phyloP scores from a whole-genome alignment of 495 filamentous ascomycete species.

The Aspergillus egyptiacus region DNA sequence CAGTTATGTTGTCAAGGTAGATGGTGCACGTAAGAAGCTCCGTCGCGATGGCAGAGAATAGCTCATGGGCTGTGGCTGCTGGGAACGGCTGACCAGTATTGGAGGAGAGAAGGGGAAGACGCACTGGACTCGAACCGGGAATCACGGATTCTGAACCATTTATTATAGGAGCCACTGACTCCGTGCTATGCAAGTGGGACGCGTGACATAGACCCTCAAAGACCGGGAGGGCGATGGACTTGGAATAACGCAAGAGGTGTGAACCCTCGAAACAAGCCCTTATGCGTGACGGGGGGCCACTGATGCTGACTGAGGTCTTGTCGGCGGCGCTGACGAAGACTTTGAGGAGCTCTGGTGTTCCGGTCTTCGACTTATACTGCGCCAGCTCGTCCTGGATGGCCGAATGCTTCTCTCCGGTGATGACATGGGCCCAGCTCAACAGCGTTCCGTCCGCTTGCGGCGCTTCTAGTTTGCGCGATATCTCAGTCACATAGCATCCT shows the following conservation, averaged over 20 bases:
- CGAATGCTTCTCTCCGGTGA: constrained; percentile 25
- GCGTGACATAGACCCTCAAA: constrained; percentile 40
- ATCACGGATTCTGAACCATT: constrained; percentile 1
- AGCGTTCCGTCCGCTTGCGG: constrained; percentile 5
- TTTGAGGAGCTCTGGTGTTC: constrained; percentile 18
- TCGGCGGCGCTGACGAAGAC: constrained; percentile 37
- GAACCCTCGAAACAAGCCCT: constrained; percentile 28
- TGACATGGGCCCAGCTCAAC: constrained; percentile 39
- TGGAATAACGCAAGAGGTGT: constrained; percentile 27
- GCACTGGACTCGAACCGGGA: constrained; percentile 1
- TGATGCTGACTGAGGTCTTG: constrained; percentile 33
- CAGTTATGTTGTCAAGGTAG: constrained; percentile 3
- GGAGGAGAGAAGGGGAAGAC: constrained; percentile 8
- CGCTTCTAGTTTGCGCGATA: constrained; percentile 32
- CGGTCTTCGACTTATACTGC: constrained; percentile 17
- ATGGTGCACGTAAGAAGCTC: constrained; percentile 2
- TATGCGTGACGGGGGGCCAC: constrained; percentile 38
- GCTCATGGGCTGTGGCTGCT: background rate
- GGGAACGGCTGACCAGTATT: background rate
- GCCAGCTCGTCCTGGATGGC: constrained; percentile 34
- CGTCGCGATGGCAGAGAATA: constrained; percentile 1
- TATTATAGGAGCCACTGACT: constrained; percentile 19
- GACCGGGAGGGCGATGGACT: constrained; percentile 26
- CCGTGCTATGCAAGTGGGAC: constrained; percentile 31
- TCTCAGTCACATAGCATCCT: constrained; percentile 28